These are phyloP conservation scores for Lepidopterella palustris DNA, from an alignment of 495 filamentous ascomycete species.

Conservation along the genomic window DNA sequence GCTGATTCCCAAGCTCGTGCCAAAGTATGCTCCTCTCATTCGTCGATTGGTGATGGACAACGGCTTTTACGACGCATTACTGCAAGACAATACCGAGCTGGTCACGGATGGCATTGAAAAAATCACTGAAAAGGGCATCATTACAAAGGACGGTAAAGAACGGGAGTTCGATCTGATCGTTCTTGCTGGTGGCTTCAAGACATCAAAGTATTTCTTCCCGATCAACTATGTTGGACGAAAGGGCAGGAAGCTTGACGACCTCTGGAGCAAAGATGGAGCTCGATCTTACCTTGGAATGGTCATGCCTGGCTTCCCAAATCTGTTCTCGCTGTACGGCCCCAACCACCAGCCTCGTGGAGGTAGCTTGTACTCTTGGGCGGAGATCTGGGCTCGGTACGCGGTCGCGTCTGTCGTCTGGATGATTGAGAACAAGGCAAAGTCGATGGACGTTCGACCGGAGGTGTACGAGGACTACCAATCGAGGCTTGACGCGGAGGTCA, in stretches of 20 bases:
- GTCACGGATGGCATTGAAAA: not conserved
- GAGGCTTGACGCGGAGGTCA: not conserved
- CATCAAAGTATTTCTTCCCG: conserved; percentile 34
- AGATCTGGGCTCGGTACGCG: not conserved
- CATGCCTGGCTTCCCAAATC: conserved; percentile 34
- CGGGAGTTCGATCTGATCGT: conserved; percentile 15
- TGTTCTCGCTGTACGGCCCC: conserved; percentile 39
- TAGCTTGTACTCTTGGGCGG: not conserved
- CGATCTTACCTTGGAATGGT: conserved; percentile 33
- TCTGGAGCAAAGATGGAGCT: conserved; percentile 27
- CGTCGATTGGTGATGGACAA: not conserved
- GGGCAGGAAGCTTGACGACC: conserved; percentile 24
- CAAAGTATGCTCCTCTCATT: not conserved
- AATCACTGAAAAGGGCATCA: not conserved
- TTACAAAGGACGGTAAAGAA: not conserved
- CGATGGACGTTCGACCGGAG: not conserved
- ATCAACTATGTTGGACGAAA: conserved; percentile 31
- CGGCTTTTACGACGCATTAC: not conserved
- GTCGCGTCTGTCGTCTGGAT: not conserved
- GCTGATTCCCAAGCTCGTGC: not conserved
- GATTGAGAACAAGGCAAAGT: not conserved
- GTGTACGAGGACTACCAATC: not conserved
- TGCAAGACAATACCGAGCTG: not conserved
- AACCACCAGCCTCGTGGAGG: not conserved
- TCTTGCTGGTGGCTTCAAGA: conserved; percentile 36